Evolutionary conservation across 805 yeast species (phyloP).

Genomic region (Metschnikowia santaceciliae): DNA sequence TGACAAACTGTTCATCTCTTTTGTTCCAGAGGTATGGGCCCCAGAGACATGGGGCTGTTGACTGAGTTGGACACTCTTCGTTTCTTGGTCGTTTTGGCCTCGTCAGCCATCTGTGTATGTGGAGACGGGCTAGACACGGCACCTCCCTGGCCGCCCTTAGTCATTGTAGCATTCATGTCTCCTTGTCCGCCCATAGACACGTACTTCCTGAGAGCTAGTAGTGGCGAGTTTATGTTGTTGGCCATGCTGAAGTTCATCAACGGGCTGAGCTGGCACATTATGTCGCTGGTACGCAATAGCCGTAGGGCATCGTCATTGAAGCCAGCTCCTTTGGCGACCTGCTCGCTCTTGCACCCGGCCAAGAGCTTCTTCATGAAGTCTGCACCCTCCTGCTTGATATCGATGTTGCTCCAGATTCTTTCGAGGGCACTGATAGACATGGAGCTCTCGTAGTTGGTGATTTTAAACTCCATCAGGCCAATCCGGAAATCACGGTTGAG

Average conservation of each 20-base stretch:
- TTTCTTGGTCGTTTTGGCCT: slow-evolving; percentile 9
- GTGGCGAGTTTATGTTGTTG: slow-evolving; percentile 48
- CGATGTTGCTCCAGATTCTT: slow-evolving; percentile 22
- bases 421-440: slow-evolving; percentile 24
- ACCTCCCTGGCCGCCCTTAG: background rate
- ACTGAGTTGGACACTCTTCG: slow-evolving; percentile 10
- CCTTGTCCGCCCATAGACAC: slow-evolving; percentile 22
- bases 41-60: slow-evolving; percentile 12
- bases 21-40: slow-evolving; percentile 3
- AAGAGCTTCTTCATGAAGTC: slow-evolving; percentile 5
- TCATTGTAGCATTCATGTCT: background rate
- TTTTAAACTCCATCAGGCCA: slow-evolving; percentile 66
- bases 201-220: slow-evolving; percentile 48
- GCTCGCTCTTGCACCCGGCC: slow-evolving; percentile 32
- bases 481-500: slow-evolving; percentile 61
- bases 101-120: slow-evolving; percentile 7
- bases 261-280: slow-evolving; percentile 67
- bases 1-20: background rate
- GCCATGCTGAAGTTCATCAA: slow-evolving; percentile 56
- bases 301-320: slow-evolving; percentile 63
- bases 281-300: slow-evolving; percentile 70
- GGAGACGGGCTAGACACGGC: slow-evolving; percentile 11
- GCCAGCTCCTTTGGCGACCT: slow-evolving; percentile 54
- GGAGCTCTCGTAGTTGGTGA: slow-evolving; percentile 25
- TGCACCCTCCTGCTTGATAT: slow-evolving; percentile 6